A percentile compares a stretch with the other conserved stretches of the same genome.
These are phyloP conservation scores for Termitomyces sp. DNA, from an alignment of 768 basidiomycete species.

Conservation along the genomic window DNA sequence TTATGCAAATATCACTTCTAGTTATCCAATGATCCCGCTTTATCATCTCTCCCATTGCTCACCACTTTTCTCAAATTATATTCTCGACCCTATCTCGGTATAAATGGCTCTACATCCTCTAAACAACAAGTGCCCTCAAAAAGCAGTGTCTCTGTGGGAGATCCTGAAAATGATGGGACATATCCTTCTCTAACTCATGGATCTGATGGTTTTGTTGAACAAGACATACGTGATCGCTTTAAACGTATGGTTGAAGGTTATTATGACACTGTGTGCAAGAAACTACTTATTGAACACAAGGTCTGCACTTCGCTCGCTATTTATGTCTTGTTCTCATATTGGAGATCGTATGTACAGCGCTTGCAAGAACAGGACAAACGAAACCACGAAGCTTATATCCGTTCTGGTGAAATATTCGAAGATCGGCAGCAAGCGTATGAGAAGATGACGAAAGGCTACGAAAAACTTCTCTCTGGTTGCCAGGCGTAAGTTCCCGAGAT, in stretches of 20 bases:
- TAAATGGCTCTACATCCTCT: conserved; percentile 42
- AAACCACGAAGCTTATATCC: conserved; percentile 99
- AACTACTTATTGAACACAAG: conserved; percentile 87
- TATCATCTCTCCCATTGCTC: conserved; percentile 86
- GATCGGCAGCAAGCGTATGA: conserved; percentile 98
- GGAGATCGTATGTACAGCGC: conserved; percentile 43
- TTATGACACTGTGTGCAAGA: conserved; percentile 88
- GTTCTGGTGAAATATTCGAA: conserved; percentile 98
- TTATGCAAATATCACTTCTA: conserved; percentile 25
- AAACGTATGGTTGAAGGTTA: conserved; percentile 92
- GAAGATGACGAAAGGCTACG: conserved; percentile 95
- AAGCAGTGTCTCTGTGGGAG: conserved; percentile 45
- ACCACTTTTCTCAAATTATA: conserved; percentile 94
- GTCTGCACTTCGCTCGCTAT: conserved; percentile 34
- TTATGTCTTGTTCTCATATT: neutral
- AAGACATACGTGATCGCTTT: conserved; percentile 83
- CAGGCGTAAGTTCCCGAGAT: conserved; percentile 57
- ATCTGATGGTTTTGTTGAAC: conserved; percentile 75
- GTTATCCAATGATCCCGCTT: conserved; percentile 83
- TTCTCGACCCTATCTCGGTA: conserved; percentile 82
- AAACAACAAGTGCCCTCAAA: conserved; percentile 62
- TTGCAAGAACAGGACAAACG: conserved; percentile 95
- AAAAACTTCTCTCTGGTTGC: conserved; percentile 84
- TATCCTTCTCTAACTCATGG: conserved; percentile 42
- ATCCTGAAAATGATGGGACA: conserved; percentile 21